phyloP scores from a whole-genome alignment of 805 yeast genomes.

The Starmerella riodocensis region DNA sequence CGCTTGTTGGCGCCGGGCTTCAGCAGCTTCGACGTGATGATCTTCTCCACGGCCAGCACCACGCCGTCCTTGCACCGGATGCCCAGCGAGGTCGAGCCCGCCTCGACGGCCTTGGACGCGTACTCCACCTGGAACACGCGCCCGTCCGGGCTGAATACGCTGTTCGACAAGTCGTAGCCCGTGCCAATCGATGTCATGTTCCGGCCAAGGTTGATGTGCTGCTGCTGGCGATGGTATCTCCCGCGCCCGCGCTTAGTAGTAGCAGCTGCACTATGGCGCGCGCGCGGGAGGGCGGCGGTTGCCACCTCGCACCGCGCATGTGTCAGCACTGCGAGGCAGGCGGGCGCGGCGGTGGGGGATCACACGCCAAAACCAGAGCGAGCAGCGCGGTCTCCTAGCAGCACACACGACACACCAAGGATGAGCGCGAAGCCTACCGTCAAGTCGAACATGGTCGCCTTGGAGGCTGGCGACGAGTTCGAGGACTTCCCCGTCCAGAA shows the following conservation, averaged over 20 bases:
- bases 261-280: too few species aligned
- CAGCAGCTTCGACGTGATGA: slow-evolving; percentile 69
- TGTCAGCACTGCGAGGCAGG: too few species aligned
- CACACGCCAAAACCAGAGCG: too few species aligned
- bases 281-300: too few species aligned
- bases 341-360: too few species aligned
- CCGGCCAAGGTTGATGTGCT: background rate
- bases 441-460: slow-evolving; percentile 36
- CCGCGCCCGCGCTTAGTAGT: too few species aligned
- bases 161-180: slow-evolving; percentile 94
- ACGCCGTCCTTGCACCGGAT: slow-evolving; percentile 85
- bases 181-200: slow-evolving; percentile 95
- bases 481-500: slow-evolving; percentile 67
- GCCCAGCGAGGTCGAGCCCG: slow-evolving; percentile 91
- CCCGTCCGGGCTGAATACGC: slow-evolving; percentile 71
- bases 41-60: slow-evolving; percentile 94
- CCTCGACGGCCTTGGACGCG: slow-evolving; percentile 94
- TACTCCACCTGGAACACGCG: slow-evolving; percentile 85
- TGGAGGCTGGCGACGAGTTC: slow-evolving; percentile 94
- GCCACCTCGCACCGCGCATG: too few species aligned
- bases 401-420: too few species aligned
- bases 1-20: slow-evolving; percentile 82
- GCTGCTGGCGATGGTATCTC: too few species aligned
- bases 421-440: too few species aligned
- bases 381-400: too few species aligned